Conservation (phyloP, 1,139 yeast species). For the Kazachstania sp. region DNA sequence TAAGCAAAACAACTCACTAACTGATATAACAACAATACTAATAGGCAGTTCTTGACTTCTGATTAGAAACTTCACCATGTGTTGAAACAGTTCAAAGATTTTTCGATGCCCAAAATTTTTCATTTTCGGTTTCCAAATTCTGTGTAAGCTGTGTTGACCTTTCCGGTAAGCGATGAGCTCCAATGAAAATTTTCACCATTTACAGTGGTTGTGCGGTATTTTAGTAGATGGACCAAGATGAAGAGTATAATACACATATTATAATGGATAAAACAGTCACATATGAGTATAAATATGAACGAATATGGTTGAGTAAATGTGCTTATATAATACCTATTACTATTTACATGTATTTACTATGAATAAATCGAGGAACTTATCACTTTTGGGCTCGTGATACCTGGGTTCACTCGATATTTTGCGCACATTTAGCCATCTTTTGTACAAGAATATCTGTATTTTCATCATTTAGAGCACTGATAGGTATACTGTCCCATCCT, state of each 20-base stretch:
- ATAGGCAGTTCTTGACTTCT: too few relatives aligned
- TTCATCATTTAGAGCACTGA: constrained; percentile 68
- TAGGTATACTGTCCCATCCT: constrained; percentile 70
- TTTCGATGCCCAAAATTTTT: background rate
- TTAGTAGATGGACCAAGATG: too few relatives aligned
- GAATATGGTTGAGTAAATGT: background rate
- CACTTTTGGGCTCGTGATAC: background rate
- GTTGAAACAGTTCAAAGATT: background rate
- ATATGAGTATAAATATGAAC: background rate
- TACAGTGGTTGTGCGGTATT: too few relatives aligned
- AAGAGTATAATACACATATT: too few relatives aligned
- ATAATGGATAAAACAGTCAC: too few relatives aligned
- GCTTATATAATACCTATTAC: background rate
- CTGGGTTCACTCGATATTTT: background rate
- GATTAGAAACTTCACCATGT: too few relatives aligned
- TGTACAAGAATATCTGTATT: constrained; percentile 62
- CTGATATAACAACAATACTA: too few relatives aligned
- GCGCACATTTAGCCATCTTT: constrained; percentile 42
- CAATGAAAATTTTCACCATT: background rate
- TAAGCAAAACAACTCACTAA: too few relatives aligned
- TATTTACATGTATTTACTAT: background rate
- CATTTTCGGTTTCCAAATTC: background rate
- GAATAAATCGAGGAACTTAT: background rate
- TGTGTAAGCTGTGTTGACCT: background rate
- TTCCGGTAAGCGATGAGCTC: constrained; percentile 1